phyloP scores from a whole-genome alignment of 306 rosid species.

The Gillenia trifoliata region DNA sequence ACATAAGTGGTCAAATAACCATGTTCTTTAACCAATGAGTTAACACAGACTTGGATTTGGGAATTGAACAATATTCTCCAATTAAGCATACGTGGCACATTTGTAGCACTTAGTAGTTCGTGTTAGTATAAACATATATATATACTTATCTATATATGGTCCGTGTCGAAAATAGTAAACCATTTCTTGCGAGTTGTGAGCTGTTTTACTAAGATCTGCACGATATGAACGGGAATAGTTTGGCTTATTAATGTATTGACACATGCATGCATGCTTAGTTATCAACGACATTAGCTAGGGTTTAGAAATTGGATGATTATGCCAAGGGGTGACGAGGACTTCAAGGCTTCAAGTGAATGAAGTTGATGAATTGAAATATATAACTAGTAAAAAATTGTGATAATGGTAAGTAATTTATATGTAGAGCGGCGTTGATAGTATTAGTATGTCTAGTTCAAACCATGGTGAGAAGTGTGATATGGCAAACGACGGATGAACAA shows the following conservation, averaged over 20 bases:
- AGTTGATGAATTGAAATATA: too few relatives aligned
- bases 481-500: too few relatives aligned
- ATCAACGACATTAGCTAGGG: background rate
- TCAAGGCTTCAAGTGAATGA: background rate
- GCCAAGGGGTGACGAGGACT: background rate
- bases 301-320: background rate
- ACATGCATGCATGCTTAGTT: background rate
- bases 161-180: slow-evolving; percentile 29
- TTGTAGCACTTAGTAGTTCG: slow-evolving; percentile 1
- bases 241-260: background rate
- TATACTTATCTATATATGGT: background rate
- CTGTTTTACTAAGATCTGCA: slow-evolving; percentile 21
- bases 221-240: slow-evolving; percentile 9
- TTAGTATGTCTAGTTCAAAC: too few relatives aligned
- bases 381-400: background rate
- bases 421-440: too few relatives aligned
- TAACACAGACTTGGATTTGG: background rate
- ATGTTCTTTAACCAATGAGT: background rate
- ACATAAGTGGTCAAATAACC: background rate
- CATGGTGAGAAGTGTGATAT: too few relatives aligned
- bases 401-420: too few relatives aligned
- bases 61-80: background rate
- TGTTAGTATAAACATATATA: slow-evolving; percentile 5
- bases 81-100: slow-evolving; percentile 6
- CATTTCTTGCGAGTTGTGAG: slow-evolving; percentile 17